Evolutionary conservation across 1,284 basidiomycete species (phyloP).

Genomic region (Athelia psychrophila): DNA sequence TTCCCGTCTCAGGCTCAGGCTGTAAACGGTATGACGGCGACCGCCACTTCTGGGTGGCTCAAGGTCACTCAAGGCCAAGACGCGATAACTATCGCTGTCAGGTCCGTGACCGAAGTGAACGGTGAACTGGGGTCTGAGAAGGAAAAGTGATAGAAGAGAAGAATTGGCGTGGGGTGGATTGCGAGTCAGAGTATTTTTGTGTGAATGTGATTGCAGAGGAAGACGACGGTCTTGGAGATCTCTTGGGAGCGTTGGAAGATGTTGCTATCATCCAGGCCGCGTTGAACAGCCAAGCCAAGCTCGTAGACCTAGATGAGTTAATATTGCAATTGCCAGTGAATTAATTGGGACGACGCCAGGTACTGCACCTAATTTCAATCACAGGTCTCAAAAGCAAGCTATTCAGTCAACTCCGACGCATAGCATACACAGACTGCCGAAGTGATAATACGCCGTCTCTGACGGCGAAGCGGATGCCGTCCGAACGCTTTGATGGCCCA

Average conservation of each 20-base stretch:
- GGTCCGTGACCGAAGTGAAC: slow-evolving; percentile 38
- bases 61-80: slow-evolving; percentile 32
- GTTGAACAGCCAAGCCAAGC: slow-evolving; percentile 62
- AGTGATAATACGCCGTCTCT: too few species aligned
- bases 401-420: too few species aligned
- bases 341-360: too few species aligned
- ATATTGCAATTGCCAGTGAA: too few species aligned
- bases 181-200: slow-evolving; percentile 63
- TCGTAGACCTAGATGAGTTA: slow-evolving; percentile 58
- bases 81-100: slow-evolving; percentile 37
- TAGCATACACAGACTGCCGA: too few species aligned
- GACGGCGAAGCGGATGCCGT: too few species aligned
- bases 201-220: slow-evolving; percentile 50
- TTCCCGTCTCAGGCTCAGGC: slow-evolving; percentile 33
- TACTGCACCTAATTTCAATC: too few species aligned
- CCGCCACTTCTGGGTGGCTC: slow-evolving; percentile 60
- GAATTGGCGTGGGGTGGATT: slow-evolving; percentile 46
- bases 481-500: too few species aligned
- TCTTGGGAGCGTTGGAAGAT: slow-evolving; percentile 60
- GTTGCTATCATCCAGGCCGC: slow-evolving; percentile 79
- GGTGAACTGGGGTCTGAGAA: slow-evolving; percentile 42
- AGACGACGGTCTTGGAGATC: slow-evolving; percentile 47
- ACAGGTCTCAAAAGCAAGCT: too few species aligned
- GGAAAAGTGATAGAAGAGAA: slow-evolving; percentile 47
- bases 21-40: slow-evolving; percentile 48